These are phyloP conservation scores for Chlamydomonas applanata DNA, from an alignment of 139 green algal species.

Conservation along the genomic window DNA sequence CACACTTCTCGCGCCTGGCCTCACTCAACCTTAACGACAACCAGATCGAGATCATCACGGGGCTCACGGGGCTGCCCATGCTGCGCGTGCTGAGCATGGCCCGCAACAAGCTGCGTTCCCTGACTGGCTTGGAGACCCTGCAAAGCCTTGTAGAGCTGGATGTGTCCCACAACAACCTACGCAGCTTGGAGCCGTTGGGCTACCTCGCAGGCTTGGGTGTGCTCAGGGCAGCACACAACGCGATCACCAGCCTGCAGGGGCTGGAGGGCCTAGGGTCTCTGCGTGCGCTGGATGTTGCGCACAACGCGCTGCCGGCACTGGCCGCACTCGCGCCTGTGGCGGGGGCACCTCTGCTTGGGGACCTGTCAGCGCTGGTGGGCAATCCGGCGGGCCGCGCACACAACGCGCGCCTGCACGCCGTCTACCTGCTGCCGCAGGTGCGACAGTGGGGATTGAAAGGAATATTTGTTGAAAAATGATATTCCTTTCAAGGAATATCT, in stretches of 20 bases:
- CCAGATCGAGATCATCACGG: constrained; percentile 19
- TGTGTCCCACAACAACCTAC: constrained; percentile 21
- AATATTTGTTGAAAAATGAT: too few species aligned
- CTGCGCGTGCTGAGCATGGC: constrained; percentile 33
- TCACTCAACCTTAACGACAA: constrained; percentile 40
- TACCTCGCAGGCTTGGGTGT: constrained; percentile 17
- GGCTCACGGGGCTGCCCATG: constrained; percentile 12
- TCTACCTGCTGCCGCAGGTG: constrained; percentile 52
- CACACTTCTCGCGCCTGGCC: constrained; percentile 27
- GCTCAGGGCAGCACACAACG: constrained; percentile 39
- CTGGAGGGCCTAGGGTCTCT: constrained; percentile 22
- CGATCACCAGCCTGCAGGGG: constrained; percentile 17
- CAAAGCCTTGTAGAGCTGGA: constrained; percentile 1
- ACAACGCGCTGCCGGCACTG: constrained; percentile 40
- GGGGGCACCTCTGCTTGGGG: constrained; percentile 22
- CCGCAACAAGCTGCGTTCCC: constrained; percentile 32
- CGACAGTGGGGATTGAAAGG: too few species aligned
- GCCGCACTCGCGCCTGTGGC: constrained; percentile 27
- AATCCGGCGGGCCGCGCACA: constrained; percentile 12
- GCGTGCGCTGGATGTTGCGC: constrained; percentile 37
- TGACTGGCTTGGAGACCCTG: constrained; percentile 23
- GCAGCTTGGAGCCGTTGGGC: constrained; percentile 12
- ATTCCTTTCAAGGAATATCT: too few species aligned
- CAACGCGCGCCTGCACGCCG: constrained; percentile 43
- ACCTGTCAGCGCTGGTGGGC: constrained; percentile 17